These are phyloP conservation scores for Tetrahymena thermophila DNA, from an alignment of 73 alveolate species.

Conservation along the genomic window DNA sequence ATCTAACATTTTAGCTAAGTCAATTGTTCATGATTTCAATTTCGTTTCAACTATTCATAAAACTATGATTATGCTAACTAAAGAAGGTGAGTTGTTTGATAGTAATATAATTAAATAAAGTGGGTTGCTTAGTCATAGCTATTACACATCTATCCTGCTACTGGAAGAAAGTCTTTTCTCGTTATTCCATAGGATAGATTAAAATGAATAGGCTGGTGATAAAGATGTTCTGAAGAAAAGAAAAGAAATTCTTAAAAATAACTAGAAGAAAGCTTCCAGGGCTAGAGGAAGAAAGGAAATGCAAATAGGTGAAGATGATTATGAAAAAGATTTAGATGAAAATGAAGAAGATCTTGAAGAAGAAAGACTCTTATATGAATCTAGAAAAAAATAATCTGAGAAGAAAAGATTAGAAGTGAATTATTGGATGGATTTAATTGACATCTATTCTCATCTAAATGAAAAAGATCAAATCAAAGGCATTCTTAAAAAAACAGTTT, in stretches of 20 bases:
- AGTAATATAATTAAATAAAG: neutral
- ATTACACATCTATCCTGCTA: neutral
- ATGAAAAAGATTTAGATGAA: conserved; percentile 11
- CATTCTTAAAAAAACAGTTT: neutral
- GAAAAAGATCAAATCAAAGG: conserved; percentile 28
- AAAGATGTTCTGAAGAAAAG: neutral
- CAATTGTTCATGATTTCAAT: neutral
- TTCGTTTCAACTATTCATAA: neutral
- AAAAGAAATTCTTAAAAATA: neutral
- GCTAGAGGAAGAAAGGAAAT: neutral
- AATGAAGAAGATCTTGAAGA: neutral
- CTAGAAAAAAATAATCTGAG: neutral
- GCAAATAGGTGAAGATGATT: neutral
- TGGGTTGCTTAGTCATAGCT: neutral
- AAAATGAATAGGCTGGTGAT: neutral
- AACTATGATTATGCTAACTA: neutral
- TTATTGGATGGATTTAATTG: conserved; percentile 43
- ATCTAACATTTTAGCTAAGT: neutral
- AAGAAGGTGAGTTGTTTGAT: neutral
- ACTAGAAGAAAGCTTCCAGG: neutral
- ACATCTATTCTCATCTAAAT: conserved; percentile 10
- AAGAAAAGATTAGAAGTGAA: neutral
- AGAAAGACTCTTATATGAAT: neutral
- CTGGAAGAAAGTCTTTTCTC: neutral
- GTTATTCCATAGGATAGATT: neutral